Evolutionary conservation across 2,329 filamentous ascomycete species (phyloP).

Genomic region (Sphaerulina populicola): DNA sequence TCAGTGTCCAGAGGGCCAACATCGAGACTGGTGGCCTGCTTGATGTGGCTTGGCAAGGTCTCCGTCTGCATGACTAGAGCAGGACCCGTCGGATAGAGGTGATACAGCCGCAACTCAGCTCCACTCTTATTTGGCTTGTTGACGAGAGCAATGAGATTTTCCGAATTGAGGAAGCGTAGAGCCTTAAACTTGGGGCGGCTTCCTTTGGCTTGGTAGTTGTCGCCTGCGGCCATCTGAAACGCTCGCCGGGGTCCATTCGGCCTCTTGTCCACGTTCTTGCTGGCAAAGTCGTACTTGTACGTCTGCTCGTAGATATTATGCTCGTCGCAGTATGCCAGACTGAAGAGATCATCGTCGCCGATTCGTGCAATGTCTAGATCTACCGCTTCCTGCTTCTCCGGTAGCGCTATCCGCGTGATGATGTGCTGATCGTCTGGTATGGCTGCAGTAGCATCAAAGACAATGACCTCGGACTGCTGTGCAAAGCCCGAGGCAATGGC

Average conservation of each 20-base stretch:
- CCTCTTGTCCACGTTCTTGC: slow-evolving; percentile 32
- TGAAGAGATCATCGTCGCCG: slow-evolving; percentile 53
- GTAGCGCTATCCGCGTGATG: slow-evolving; percentile 46
- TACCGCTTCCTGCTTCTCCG: slow-evolving; percentile 50
- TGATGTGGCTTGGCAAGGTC: slow-evolving; percentile 58
- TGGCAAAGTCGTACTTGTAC: slow-evolving; percentile 44
- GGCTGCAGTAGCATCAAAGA: slow-evolving; percentile 61
- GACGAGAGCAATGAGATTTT: slow-evolving; percentile 47
- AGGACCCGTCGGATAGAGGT: slow-evolving; percentile 53
- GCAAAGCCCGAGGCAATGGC: slow-evolving; percentile 72
- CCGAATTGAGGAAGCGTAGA: slow-evolving; percentile 48
- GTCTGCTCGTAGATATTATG: slow-evolving; percentile 63
- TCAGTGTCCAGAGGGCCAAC: slow-evolving; percentile 58
- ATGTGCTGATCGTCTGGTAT: slow-evolving; percentile 46
- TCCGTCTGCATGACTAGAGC: slow-evolving; percentile 45
- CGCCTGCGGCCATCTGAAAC: slow-evolving; percentile 35
- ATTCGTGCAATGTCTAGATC: slow-evolving; percentile 63
- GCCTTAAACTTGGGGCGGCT: slow-evolving; percentile 47
- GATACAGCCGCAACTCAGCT: slow-evolving; percentile 48
- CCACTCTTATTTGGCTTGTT: slow-evolving; percentile 49
- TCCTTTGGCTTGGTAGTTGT: slow-evolving; percentile 23
- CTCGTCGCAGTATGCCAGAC: slow-evolving; percentile 70
- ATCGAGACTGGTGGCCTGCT: slow-evolving; percentile 69
- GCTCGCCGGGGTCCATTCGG: slow-evolving; percentile 40
- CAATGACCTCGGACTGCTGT: slow-evolving; percentile 62